Conservation (phyloP, 352 stramenopile species). For the Thraustochytrium sp. region DNA sequence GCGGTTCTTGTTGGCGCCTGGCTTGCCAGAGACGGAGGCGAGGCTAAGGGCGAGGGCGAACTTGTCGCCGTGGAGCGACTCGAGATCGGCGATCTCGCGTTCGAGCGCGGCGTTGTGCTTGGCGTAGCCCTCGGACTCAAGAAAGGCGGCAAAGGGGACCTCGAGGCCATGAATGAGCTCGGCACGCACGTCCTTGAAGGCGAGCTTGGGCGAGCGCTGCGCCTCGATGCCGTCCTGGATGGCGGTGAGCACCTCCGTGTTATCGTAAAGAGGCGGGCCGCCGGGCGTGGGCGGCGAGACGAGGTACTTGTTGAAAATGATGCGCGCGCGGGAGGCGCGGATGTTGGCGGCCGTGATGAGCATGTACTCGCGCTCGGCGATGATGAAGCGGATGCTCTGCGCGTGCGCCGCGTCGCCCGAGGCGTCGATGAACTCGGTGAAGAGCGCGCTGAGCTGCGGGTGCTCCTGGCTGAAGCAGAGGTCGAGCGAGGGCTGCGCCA, state of each 20-base stretch:
- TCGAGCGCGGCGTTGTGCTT: not conserved
- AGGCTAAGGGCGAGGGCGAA: not conserved
- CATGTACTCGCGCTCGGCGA: constrained; percentile 4
- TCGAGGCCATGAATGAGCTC: not conserved
- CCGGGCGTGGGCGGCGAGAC: not conserved
- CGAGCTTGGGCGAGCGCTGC: not conserved
- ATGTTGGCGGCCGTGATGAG: constrained; percentile 13
- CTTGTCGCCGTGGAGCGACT: constrained; percentile 7
- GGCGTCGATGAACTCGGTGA: constrained; percentile 13
- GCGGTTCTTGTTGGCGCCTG: not conserved
- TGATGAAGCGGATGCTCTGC: not conserved
- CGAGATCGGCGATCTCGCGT: not conserved
- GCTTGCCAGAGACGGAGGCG: not conserved
- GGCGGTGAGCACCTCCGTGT: not conserved
- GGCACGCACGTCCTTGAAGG: not conserved
- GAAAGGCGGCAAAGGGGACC: not conserved
- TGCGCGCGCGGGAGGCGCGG: constrained; percentile 21
- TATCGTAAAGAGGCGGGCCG: not conserved
- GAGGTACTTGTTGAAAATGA: constrained; percentile 35
- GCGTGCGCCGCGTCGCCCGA: not conserved
- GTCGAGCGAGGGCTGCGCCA: not conserved
- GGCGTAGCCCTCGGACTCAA: not conserved
- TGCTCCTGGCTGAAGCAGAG: constrained; percentile 12
- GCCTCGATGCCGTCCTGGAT: not conserved
- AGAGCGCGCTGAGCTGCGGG: not conserved